A percentile compares a stretch with the other conserved stretches of the same genome.
phyloP scores from a whole-genome alignment of 2,329 filamentous ascomycete species.

The Aphanoascus verrucosus region DNA sequence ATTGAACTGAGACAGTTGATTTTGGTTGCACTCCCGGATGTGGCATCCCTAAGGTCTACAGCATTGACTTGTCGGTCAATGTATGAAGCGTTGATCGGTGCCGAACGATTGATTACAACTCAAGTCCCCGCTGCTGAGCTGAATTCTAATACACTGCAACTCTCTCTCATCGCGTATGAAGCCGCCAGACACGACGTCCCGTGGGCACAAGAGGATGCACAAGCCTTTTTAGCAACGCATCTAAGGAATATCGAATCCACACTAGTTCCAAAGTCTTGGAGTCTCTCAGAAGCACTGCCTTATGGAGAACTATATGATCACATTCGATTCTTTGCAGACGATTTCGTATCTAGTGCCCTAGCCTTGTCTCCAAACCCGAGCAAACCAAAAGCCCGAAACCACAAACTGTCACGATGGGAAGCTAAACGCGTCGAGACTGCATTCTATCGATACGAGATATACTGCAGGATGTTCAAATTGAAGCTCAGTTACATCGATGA shows the following conservation, averaged over 20 bases:
- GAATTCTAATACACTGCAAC: not conserved
- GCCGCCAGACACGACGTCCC: not conserved
- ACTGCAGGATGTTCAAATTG: conserved; percentile 11
- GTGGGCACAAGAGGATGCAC: not conserved
- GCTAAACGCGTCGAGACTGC: conserved; percentile 13
- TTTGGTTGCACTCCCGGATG: not conserved
- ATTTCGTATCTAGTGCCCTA: not conserved
- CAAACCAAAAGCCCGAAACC: not conserved
- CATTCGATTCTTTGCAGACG: conserved; percentile 4
- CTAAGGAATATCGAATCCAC: not conserved
- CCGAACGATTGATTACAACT: conserved; percentile 1
- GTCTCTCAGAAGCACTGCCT: not conserved
- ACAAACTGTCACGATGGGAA: conserved; percentile 5
- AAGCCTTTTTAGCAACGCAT: not conserved
- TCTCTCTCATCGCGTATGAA: not conserved
- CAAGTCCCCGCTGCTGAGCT: not conserved
- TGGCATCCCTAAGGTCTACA: not conserved
- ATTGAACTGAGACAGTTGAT: conserved; percentile 3
- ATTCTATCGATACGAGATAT: conserved; percentile 15
- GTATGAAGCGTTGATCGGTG: not conserved
- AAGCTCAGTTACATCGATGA: not conserved
- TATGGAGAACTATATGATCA: not conserved
- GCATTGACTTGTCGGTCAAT: conserved; percentile 2
- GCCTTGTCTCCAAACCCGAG: not conserved
- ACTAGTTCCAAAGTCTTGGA: not conserved